phyloP scores from a whole-genome alignment of 2,329 filamentous ascomycete species.

The Xylariomycetidae sp. region DNA sequence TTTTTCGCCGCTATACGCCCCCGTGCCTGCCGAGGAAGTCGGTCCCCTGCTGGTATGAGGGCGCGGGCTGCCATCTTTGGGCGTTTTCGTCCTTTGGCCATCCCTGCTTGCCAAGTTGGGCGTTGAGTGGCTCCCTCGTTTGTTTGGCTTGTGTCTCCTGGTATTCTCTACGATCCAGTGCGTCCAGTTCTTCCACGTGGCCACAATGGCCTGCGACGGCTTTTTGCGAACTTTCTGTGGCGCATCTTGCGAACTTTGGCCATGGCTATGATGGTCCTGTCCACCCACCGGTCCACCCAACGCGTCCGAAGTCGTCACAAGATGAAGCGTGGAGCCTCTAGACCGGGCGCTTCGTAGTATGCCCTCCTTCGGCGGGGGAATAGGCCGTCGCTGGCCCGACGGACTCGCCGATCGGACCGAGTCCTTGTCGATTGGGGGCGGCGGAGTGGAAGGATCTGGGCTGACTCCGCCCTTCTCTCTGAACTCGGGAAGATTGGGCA shows the following conservation, averaged over 20 bases:
- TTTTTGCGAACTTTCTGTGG: conserved; percentile 47
- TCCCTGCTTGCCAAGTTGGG: conserved; percentile 52
- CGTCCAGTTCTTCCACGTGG: conserved; percentile 59
- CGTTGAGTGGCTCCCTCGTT: conserved; percentile 50
- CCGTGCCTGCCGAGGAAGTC: conserved; percentile 29
- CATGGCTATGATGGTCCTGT: too few species aligned
- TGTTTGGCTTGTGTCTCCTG: conserved; percentile 43
- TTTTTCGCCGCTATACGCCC: conserved; percentile 39
- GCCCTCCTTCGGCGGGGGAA: conserved; percentile 82
- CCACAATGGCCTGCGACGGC: conserved; percentile 52
- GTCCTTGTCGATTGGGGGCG: conserved; percentile 73
- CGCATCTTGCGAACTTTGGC: conserved; percentile 18
- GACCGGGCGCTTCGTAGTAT: conserved; percentile 62
- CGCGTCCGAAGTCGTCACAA: conserved; percentile 62
- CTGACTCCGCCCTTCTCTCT: conserved; percentile 38
- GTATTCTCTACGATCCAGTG: conserved; percentile 58
- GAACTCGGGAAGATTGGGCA: conserved; percentile 69
- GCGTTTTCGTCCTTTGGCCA: conserved; percentile 33
- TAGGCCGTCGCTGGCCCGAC: conserved; percentile 66
- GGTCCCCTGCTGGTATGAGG: conserved; percentile 57
- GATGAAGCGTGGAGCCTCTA: conserved; percentile 77
- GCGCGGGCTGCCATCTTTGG: conserved; percentile 49
- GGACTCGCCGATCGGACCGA: conserved; percentile 70
- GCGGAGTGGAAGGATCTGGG: conserved; percentile 45
- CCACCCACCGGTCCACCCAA: too few species aligned